Conservation (phyloP, 2,329 filamentous ascomycete species). For the Colletotrichum echinochloae region DNA sequence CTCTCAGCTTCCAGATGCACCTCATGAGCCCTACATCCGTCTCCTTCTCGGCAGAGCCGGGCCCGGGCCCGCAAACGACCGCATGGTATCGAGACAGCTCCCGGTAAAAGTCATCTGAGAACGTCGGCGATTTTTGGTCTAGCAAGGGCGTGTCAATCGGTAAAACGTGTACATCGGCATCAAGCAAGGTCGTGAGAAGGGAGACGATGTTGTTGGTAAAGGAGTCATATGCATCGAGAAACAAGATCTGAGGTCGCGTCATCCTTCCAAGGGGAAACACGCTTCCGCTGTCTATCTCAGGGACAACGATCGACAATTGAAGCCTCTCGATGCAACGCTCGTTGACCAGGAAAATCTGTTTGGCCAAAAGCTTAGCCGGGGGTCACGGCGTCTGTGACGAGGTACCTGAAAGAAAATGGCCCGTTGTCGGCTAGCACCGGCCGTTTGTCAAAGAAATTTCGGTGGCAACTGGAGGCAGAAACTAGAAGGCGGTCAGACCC, state of each 20-base stretch:
- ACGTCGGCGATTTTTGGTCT: slow-evolving; percentile 56
- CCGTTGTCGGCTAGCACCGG: slow-evolving; percentile 37
- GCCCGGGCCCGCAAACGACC: slow-evolving; percentile 90
- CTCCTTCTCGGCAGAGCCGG: slow-evolving; percentile 79
- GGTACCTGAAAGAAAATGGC: slow-evolving; percentile 18
- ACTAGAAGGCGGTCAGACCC: slow-evolving; percentile 35
- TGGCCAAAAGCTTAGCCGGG: slow-evolving; percentile 24
- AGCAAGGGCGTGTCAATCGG: slow-evolving; percentile 75
- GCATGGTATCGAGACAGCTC: slow-evolving; percentile 77
- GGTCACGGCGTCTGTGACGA: slow-evolving; percentile 7
- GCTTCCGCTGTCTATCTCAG: neutral
- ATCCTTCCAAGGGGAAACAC: slow-evolving; percentile 41
- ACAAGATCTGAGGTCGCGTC: slow-evolving; percentile 72
- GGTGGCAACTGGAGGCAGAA: slow-evolving; percentile 35
- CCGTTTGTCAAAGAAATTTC: slow-evolving; percentile 25
- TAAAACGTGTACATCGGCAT: slow-evolving; percentile 76
- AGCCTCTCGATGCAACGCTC: slow-evolving; percentile 24
- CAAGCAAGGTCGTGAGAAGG: slow-evolving; percentile 77
- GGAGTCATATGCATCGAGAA: slow-evolving; percentile 96
- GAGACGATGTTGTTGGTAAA: slow-evolving; percentile 96
- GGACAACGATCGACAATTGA: neutral
- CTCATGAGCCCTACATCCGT: slow-evolving; percentile 87
- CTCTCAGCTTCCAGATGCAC: slow-evolving; percentile 76
- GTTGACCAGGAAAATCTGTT: slow-evolving; percentile 2
- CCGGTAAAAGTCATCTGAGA: slow-evolving; percentile 58